Evolutionary conservation across 345 rosid genomes (phyloP).

Genomic region (Populus euphratica): DNA sequence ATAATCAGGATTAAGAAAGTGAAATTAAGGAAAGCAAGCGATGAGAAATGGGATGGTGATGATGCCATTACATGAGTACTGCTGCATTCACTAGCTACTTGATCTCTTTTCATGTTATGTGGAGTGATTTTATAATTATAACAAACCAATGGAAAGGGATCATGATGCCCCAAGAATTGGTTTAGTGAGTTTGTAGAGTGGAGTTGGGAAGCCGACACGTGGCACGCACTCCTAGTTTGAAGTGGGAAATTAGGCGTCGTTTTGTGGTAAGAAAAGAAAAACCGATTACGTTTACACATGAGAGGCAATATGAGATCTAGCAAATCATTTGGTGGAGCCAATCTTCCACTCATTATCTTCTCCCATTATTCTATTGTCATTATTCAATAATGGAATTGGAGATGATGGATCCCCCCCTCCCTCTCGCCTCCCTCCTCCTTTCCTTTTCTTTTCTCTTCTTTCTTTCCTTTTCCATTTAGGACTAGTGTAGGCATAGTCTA

Average conservation of each 20-base stretch:
- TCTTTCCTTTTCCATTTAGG: background rate
- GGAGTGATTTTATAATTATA: too few species aligned
- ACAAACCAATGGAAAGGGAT: background rate
- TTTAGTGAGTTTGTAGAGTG: background rate
- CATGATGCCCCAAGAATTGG: background rate
- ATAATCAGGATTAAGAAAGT: too few species aligned
- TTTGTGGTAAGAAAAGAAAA: background rate
- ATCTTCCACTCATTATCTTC: background rate
- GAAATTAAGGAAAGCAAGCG: background rate
- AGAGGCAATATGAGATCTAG: background rate
- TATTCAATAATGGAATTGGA: background rate
- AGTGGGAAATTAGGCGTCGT: background rate
- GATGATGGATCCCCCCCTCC: background rate
- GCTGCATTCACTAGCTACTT: too few species aligned
- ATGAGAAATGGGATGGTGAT: background rate
- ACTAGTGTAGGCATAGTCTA: too few species aligned
- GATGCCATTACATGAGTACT: too few species aligned
- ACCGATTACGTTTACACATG: conserved; percentile 8
- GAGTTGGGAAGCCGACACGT: background rate
- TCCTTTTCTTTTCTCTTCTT: background rate
- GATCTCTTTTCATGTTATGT: too few species aligned
- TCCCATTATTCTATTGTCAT: conserved; percentile 3
- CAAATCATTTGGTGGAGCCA: conserved; percentile 14
- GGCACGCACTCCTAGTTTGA: background rate
- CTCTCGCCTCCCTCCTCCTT: background rate